Evolutionary conservation across 2,329 filamentous ascomycete species (phyloP).

Genomic region (Arthrocladium fulminans): DNA sequence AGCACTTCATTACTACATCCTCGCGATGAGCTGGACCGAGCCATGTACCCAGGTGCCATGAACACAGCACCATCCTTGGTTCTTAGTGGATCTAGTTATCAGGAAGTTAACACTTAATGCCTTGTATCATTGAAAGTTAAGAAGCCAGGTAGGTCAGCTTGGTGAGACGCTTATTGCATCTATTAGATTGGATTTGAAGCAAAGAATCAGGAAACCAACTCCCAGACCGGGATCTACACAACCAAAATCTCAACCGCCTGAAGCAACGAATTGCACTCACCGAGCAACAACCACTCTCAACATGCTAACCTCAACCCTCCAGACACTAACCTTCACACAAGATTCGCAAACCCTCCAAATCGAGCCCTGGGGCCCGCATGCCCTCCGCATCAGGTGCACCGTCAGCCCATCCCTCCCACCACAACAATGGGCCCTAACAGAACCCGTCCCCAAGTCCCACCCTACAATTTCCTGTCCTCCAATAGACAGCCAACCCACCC

Average conservation of each 20-base stretch:
- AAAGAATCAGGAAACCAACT: too few relatives aligned
- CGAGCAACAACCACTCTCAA: too few relatives aligned
- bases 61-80: too few relatives aligned
- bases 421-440: slow-evolving; percentile 30
- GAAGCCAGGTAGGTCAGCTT: background rate
- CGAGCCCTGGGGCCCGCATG: slow-evolving; percentile 33
- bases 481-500: background rate
- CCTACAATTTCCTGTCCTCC: slow-evolving; percentile 9
- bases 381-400: slow-evolving; percentile 32
- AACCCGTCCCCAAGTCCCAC: slow-evolving; percentile 3
- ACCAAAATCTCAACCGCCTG: too few relatives aligned
- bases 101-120: background rate
- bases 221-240: too few relatives aligned
- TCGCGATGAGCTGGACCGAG: too few relatives aligned
- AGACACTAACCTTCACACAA: slow-evolving; percentile 30
- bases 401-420: slow-evolving; percentile 29
- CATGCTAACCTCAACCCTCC: slow-evolving; percentile 25
- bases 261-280: too few relatives aligned
- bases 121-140: background rate
- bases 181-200: background rate
- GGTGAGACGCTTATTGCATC: background rate
- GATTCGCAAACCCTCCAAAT: slow-evolving; percentile 33
- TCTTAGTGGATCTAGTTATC: too few relatives aligned
- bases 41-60: too few relatives aligned
- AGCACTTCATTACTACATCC: too few relatives aligned